phyloP scores from a whole-genome alignment of 2,329 filamentous ascomycete genomes.

The Aspergillus fumigatus region DNA sequence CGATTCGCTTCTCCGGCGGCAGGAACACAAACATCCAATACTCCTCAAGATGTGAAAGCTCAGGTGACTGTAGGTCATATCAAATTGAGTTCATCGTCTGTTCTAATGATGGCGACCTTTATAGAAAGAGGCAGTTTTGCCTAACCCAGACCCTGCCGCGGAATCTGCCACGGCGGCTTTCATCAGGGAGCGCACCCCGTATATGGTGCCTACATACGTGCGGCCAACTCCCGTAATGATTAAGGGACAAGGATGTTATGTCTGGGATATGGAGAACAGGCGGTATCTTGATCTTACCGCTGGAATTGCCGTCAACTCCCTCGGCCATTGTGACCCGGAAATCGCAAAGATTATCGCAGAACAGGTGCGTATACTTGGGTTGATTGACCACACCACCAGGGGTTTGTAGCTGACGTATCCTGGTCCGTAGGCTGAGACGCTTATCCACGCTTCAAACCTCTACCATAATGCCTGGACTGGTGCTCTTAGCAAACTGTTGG shows the following conservation, averaged over 20 bases:
- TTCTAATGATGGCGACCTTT: background rate
- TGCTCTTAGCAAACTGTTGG: slow-evolving; percentile 75
- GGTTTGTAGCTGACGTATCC: slow-evolving; percentile 20
- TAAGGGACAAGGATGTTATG: slow-evolving; percentile 76
- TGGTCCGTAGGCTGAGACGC: slow-evolving; percentile 54
- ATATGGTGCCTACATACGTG: slow-evolving; percentile 94
- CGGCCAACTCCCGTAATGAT: slow-evolving; percentile 87
- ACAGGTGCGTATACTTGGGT: slow-evolving; percentile 54
- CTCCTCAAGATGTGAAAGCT: slow-evolving; percentile 24
- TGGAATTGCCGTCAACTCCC: slow-evolving; percentile 89
- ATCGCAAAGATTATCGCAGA: slow-evolving; percentile 70
- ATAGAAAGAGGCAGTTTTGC: slow-evolving; percentile 48
- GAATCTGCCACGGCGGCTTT: slow-evolving; percentile 73
- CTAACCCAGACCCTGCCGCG: slow-evolving; percentile 67
- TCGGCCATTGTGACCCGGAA: slow-evolving; percentile 84
- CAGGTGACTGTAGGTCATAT: slow-evolving; percentile 20
- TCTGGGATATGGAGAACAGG: slow-evolving; percentile 86
- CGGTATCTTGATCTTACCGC: slow-evolving; percentile 93
- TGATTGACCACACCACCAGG: background rate
- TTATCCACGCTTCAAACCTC: slow-evolving; percentile 90
- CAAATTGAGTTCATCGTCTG: background rate
- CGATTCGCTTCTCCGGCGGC: slow-evolving; percentile 25
- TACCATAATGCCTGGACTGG: slow-evolving; percentile 98
- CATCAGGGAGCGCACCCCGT: slow-evolving; percentile 70
- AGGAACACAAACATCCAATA: slow-evolving; percentile 19